These are phyloP conservation scores for Sporothrix sp. DNA, from an alignment of 2,329 filamentous ascomycete genomes.

Conservation along the genomic window DNA sequence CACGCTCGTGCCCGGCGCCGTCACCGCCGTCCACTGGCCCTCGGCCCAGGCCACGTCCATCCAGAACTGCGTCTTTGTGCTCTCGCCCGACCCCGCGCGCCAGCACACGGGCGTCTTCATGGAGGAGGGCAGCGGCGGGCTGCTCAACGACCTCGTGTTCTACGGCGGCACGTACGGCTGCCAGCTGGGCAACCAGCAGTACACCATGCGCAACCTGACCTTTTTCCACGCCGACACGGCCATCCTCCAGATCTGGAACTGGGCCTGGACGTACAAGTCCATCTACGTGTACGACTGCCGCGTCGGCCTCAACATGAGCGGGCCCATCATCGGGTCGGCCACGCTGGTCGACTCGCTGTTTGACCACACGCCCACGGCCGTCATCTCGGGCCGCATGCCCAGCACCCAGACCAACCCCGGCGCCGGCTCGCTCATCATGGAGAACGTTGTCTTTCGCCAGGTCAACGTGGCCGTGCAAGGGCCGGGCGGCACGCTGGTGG, in stretches of 20 bases:
- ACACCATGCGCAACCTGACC: slow-evolving; percentile 58
- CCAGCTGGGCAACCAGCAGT: slow-evolving; percentile 56
- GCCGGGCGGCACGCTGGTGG: slow-evolving; percentile 37
- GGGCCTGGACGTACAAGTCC: slow-evolving; percentile 66
- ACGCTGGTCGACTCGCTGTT: slow-evolving; percentile 66
- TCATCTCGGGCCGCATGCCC: slow-evolving; percentile 48
- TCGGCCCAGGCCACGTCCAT: slow-evolving; percentile 54
- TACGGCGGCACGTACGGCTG: slow-evolving; percentile 56
- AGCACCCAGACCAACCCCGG: slow-evolving; percentile 26
- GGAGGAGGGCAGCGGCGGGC: slow-evolving; percentile 55
- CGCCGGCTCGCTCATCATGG: slow-evolving; percentile 36
- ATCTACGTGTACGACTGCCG: slow-evolving; percentile 52
- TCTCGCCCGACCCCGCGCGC: slow-evolving; percentile 37
- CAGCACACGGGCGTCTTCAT: slow-evolving; percentile 51
- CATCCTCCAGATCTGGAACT: slow-evolving; percentile 65
- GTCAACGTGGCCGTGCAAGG: slow-evolving; percentile 34
- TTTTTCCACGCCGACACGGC: slow-evolving; percentile 57
- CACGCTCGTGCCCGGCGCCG: slow-evolving; percentile 15
- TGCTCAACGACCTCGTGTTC: slow-evolving; percentile 60
- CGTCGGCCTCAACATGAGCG: slow-evolving; percentile 58
- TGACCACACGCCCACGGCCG: slow-evolving; percentile 59
- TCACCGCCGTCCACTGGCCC: slow-evolving; percentile 50
- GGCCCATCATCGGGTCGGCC: slow-evolving; percentile 64
- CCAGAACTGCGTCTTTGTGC: slow-evolving; percentile 47
- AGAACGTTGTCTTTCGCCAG: slow-evolving; percentile 37